A percentile compares a stretch with the other conserved stretches of the same genome.
These are phyloP conservation scores for Vigna angularis DNA, from an alignment of 306 rosid genomes.

Conservation along the genomic window DNA sequence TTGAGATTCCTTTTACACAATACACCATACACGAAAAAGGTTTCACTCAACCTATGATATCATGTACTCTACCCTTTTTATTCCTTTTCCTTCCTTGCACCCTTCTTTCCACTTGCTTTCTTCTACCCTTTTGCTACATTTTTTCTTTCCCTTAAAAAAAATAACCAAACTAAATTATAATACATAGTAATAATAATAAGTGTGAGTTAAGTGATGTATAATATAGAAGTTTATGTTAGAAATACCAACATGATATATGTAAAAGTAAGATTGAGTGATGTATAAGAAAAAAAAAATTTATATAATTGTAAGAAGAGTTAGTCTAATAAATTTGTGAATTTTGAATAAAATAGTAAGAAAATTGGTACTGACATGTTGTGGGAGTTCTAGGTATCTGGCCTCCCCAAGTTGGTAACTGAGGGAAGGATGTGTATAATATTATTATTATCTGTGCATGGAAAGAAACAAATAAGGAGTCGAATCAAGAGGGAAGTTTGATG, in stretches of 20 bases:
- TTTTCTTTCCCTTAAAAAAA: conserved; percentile 2
- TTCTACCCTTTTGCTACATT: neutral
- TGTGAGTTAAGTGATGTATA: no score
- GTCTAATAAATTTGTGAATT: no score
- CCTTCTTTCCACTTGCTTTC: neutral
- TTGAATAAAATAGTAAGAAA: no score
- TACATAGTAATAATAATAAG: no score
- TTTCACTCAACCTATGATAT: conserved; percentile 12
- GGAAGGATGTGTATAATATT: neutral
- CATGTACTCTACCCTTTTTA: neutral
- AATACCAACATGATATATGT: no score
- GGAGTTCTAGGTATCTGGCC: conserved; percentile 22
- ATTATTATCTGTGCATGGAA: conserved; percentile 30
- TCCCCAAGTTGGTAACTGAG: conserved; percentile 40
- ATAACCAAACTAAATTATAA: no score
- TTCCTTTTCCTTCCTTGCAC: conserved; percentile 1
- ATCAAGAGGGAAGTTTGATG: conserved; percentile 58
- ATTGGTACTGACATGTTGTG: neutral
- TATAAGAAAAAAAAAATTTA: no score
- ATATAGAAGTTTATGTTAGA: no score
- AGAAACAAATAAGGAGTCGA: conserved; percentile 46
- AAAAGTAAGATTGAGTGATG: no score
- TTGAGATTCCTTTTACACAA: conserved; percentile 22
- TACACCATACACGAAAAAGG: conserved; percentile 20
- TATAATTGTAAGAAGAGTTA: no score